phyloP scores from a whole-genome alignment of 2,329 filamentous ascomycete genomes.

The Sporothrix pallida region DNA sequence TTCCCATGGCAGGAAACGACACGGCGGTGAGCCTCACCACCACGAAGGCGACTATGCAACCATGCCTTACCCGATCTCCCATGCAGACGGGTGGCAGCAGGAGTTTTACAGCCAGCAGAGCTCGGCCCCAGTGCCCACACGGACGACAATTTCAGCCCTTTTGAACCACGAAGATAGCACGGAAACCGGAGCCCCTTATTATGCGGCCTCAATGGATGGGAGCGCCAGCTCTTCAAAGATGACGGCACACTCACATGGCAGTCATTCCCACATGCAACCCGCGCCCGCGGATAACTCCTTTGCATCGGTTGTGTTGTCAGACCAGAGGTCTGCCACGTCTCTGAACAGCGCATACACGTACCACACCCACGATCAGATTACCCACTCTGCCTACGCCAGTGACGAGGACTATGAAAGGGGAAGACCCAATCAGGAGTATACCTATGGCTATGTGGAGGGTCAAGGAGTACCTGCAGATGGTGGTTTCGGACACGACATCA shows the following conservation, averaged over 20 bases:
- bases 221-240: slow-evolving; percentile 2
- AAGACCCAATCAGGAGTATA: slow-evolving; percentile 20
- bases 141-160: slow-evolving; percentile 30
- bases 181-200: neutral
- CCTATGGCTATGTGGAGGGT: slow-evolving; percentile 12
- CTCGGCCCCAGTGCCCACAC: neutral
- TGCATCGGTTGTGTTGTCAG: slow-evolving; percentile 25
- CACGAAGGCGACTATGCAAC: neutral
- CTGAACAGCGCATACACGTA: slow-evolving; percentile 21
- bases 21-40: neutral
- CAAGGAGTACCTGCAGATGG: neutral
- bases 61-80: neutral
- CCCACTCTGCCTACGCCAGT: slow-evolving; percentile 10
- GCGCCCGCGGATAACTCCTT: slow-evolving; percentile 23
- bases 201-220: neutral
- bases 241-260: slow-evolving; percentile 16
- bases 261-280: neutral
- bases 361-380: neutral
- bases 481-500: neutral
- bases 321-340: slow-evolving; percentile 1
- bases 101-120: slow-evolving; percentile 23
- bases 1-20: slow-evolving; percentile 3
- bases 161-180: slow-evolving; percentile 27
- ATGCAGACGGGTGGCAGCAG: slow-evolving; percentile 20
- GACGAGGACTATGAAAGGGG: slow-evolving; percentile 29